Evolutionary conservation across 306 rosid genomes (phyloP).

Genomic region (Medicago truncatula): DNA sequence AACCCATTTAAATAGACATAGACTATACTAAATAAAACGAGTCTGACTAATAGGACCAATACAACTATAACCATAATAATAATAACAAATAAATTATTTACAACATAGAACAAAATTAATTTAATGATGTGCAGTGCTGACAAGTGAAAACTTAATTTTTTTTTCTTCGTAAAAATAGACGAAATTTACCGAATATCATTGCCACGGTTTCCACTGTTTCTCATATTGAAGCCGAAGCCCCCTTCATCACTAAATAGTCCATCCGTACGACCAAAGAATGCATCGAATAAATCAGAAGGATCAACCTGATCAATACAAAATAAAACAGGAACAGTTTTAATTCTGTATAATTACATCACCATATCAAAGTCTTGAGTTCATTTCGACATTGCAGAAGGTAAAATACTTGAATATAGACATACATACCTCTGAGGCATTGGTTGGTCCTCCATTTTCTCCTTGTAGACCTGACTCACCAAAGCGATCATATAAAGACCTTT

Average conservation of each 20-base stretch:
- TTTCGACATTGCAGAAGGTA: constrained; percentile 29
- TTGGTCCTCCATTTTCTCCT: constrained; percentile 67
- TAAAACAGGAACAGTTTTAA: too few species aligned
- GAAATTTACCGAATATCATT: constrained; percentile 72
- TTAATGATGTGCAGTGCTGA: constrained; percentile 3
- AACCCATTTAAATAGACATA: too few species aligned
- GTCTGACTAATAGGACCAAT: too few species aligned
- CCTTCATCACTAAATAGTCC: constrained; percentile 79
- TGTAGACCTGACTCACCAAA: constrained; percentile 90
- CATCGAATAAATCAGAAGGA: constrained; percentile 74
- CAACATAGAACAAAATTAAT: constrained; percentile 10
- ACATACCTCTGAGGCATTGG: constrained; percentile 81
- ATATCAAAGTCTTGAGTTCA: constrained; percentile 35
- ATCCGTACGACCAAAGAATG: constrained; percentile 77
- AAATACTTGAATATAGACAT: constrained; percentile 44
- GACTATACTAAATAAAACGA: too few species aligned
- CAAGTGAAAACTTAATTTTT: neutral
- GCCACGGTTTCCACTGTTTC: constrained; percentile 55
- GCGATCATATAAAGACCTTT: constrained; percentile 93
- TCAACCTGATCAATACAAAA: constrained; percentile 64
- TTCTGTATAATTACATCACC: constrained; percentile 12
- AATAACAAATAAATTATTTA: too few species aligned
- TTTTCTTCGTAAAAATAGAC: constrained; percentile 26
- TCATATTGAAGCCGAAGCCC: constrained; percentile 66
- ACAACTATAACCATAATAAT: too few species aligned